Base-by-base conservation (phyloP, 2,329 filamentous ascomycete species). In the Cordyceps militaris region DNA sequence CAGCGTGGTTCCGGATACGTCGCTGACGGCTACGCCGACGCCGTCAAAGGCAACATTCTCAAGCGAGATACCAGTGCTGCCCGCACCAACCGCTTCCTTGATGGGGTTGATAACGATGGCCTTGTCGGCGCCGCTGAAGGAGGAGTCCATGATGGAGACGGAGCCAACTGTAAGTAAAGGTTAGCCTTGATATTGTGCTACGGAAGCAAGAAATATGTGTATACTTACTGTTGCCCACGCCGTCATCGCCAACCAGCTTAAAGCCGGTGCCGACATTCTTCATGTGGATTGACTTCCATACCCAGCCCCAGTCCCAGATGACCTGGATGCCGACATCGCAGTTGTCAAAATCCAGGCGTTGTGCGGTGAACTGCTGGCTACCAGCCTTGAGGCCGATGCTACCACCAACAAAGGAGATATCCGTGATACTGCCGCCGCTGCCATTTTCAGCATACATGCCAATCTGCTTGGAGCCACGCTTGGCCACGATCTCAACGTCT, bases 281-380 rank as follows among this genome's bases (percentile, higher is more conserved):
- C 23, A 65, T 57, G 24, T 19, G 47, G n/a, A 63, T 52, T n/a
- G 48, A 50, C 23, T 60, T 57, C 62, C 61, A 62, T 1, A 81
- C 84, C 83, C 85, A 90, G 32, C 82, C 80, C 86, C 86, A 90
- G 71, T 87, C 81, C 87, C 87, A 89, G 62, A 86, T 81, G 71
- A 88, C 81, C 66, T 79, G 83, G 58, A 88, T 82, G 53, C 80
- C 79, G 19, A 83, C 87, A 62, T 82, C 76, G 70, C 83, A 87
- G 65, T 78, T 75, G 62, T 83, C 83, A 73, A 89, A 88, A 10
- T 76, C 79, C 57, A 88, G 62, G 67, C 87, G 86, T 42, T 83
- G 77, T 62, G 83, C 84, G 7, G 84, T 87, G 66, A 87, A 89
- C 67, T 89, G 86, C 66, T 85, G 82, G 66, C 80, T 84, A 24